Evolutionary conservation across 2,329 filamentous ascomycete species (phyloP).

Genomic region (Monosporascus ibericus): DNA sequence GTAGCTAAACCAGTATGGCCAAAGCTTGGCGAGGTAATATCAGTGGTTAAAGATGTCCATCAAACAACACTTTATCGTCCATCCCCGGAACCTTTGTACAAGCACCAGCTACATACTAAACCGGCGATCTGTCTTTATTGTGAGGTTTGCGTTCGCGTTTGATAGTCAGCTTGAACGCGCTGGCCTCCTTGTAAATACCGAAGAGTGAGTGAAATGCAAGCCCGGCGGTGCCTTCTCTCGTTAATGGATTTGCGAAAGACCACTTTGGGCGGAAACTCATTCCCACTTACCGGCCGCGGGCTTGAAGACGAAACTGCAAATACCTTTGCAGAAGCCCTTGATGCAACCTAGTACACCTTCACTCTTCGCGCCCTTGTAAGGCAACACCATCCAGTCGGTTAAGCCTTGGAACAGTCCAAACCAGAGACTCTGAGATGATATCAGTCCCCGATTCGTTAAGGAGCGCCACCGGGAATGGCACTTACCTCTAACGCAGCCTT

Average conservation of each 20-base stretch:
- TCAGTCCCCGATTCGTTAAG: not conserved
- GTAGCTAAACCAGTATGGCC: no score
- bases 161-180: conserved; percentile 12
- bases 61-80: no score
- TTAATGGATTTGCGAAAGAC: conserved; percentile 2
- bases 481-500: conserved; percentile 8
- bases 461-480: not conserved
- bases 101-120: conserved; percentile 2
- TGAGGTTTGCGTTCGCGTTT: conserved; percentile 8
- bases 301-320: conserved; percentile 10
- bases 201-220: conserved; percentile 10
- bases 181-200: conserved; percentile 14
- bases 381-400: conserved; percentile 12
- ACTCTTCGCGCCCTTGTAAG: conserved; percentile 9
- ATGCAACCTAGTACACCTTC: conserved; percentile 11
- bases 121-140: conserved; percentile 6
- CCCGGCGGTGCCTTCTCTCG: conserved; percentile 7
- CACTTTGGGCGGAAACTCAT: not conserved
- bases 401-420: conserved; percentile 9
- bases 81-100: no score
- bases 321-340: conserved; percentile 8
- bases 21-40: no score
- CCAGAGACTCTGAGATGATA: conserved; percentile 4
- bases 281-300: conserved; percentile 7
- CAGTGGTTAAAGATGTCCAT: no score